Base-by-base conservation (phyloP, 2,329 filamentous ascomycete species). In the Aureobasidium sp. region DNA sequence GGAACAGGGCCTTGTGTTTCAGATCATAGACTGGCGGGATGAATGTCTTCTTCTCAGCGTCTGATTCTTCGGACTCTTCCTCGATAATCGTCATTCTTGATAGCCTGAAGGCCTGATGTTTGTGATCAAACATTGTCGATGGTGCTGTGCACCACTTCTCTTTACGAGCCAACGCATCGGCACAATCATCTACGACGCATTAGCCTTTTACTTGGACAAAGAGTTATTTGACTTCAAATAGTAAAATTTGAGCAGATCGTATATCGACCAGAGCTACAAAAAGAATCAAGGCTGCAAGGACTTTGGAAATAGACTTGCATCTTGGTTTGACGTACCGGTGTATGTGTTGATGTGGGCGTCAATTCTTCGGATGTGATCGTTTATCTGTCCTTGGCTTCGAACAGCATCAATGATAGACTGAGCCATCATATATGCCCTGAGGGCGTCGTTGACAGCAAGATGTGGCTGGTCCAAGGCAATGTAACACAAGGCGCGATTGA, bases 401-500 rank as follows among this genome's bases (percentile, higher is more conserved):
- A 8, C 15, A 10, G 34, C 57, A 17, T 62, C 39, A 8, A 60
- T 8, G 7, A 62, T 15, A 27, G 47, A 12, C 3, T 61, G 42
- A 32, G 36, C 58, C 23, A 55, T 62, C 17, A 68, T 39, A 7
- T 65, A 50, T 5, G 68, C 69, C 17, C 69, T 66, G n/a, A 66
- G 65, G 13, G 67, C 68, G 41, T 70, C 69, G 5, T 62, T 57
- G 20, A 61, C 66, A 2, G 68, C 69, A 41, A 71, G 67, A 46
- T 65, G 53, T 10, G 67, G 67, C 55, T 61, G 64, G 13, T 55
- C 62, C 5, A 65, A 51, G 7, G 61, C 12, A 3, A 69, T 17
- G 34, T 68, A 69, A 58, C 68, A 70, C 2, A 70, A 59, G 5
- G 66, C 62, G 10, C 69, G 68, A 52, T 70, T 70, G 17, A 70